Evolutionary conservation across 352 stramenopile species (phyloP).

Genomic region (Peronospora destructor): DNA sequence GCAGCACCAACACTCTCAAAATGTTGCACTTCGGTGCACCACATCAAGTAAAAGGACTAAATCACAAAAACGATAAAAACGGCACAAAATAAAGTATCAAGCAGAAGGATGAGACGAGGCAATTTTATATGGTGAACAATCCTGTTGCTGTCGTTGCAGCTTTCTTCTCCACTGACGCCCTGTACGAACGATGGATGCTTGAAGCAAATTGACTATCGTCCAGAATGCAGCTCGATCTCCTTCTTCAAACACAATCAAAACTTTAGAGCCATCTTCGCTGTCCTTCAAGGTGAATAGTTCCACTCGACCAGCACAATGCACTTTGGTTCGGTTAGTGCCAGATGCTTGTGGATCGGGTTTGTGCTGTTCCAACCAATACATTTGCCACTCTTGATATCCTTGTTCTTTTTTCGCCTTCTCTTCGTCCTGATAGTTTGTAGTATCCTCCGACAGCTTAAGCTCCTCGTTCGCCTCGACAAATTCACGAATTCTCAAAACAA

Average conservation of each 20-base stretch:
- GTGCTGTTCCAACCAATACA: slow-evolving; percentile 18
- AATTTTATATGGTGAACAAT: background rate
- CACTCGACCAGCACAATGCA: slow-evolving; percentile 28
- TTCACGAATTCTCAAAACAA: slow-evolving; percentile 38
- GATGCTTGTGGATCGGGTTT: slow-evolving; percentile 1
- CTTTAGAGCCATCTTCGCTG: slow-evolving; percentile 23
- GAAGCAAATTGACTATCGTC: slow-evolving; percentile 47
- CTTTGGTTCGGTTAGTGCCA: background rate
- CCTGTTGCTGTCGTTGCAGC: slow-evolving; percentile 15
- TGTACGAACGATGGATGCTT: slow-evolving; percentile 51
- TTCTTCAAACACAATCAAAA: slow-evolving; percentile 42
- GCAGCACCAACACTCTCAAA: slow-evolving; percentile 1
- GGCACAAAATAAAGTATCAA: no score
- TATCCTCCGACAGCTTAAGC: slow-evolving; percentile 18
- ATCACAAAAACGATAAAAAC: background rate
- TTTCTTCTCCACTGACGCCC: slow-evolving; percentile 63
- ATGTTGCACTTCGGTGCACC: slow-evolving; percentile 18
- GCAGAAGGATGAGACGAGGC: background rate
- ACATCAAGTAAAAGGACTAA: slow-evolving; percentile 7
- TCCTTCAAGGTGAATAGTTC: slow-evolving; percentile 22
- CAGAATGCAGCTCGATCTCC: slow-evolving; percentile 62
- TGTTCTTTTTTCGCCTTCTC: slow-evolving; percentile 2
- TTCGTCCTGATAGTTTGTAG: slow-evolving; percentile 6
- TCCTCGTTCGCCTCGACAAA: slow-evolving; percentile 22
- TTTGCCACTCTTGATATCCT: slow-evolving; percentile 7